phyloP scores from a whole-genome alignment of 345 rosid species.

The Moricandia moricandioides region DNA sequence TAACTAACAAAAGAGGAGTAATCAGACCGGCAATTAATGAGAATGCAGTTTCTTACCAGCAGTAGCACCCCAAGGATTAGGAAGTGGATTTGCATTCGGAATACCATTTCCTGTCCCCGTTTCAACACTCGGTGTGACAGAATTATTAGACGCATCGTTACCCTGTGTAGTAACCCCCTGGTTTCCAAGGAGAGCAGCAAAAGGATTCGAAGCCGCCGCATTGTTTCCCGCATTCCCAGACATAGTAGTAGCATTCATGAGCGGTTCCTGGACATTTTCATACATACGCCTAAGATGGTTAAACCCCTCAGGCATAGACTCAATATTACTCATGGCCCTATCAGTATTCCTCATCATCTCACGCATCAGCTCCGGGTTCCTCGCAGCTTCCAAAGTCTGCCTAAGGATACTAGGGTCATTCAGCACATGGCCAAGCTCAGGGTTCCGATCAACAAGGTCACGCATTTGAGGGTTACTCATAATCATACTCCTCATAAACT shows the following conservation, averaged over 20 bases:
- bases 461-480: constrained; percentile 92
- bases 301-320: constrained; percentile 85
- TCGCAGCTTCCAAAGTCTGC: constrained; percentile 78
- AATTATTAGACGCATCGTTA: constrained; percentile 45
- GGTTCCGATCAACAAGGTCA: constrained; percentile 86
- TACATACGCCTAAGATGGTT: constrained; percentile 90
- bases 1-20: background rate
- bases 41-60: constrained; percentile 39
- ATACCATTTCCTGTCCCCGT: constrained; percentile 47
- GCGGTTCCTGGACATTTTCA: constrained; percentile 85
- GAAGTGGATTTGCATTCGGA: constrained; percentile 81
- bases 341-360: constrained; percentile 90
- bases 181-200: constrained; percentile 56
- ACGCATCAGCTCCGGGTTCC: constrained; percentile 94
- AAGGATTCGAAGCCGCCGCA: constrained; percentile 50
- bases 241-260: constrained; percentile 74
- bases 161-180: constrained; percentile 48
- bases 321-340: constrained; percentile 87
- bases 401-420: constrained; percentile 80
- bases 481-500: constrained; percentile 70
- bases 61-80: constrained; percentile 73
- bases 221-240: constrained; percentile 54
- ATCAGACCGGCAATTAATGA: background rate
- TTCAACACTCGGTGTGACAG: constrained; percentile 49
- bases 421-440: constrained; percentile 82